Conservation (phyloP, 2,329 filamentous ascomycete genomes). For the Cytospora mali region DNA sequence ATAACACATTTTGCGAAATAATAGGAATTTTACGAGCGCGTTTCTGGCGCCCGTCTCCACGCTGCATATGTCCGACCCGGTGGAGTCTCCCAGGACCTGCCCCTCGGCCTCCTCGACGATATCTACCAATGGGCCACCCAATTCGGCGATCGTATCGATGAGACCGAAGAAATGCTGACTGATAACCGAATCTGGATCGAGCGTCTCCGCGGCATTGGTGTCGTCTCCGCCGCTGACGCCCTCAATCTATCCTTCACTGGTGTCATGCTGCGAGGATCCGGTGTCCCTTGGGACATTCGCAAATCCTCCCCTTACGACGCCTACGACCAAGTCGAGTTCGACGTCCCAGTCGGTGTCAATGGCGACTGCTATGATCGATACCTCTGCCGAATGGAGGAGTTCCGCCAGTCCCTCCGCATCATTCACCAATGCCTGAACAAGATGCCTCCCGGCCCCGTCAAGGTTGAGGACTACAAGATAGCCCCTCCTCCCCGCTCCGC, state of each 20-base stretch:
- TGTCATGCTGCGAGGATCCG: conserved; percentile 96
- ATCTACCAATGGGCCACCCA: conserved; percentile 99
- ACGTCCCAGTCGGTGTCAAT: conserved; percentile 93
- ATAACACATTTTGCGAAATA: conserved; percentile 13
- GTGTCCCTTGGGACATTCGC: conserved; percentile 93
- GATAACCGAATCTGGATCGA: conserved; percentile 99
- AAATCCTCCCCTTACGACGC: conserved; percentile 98
- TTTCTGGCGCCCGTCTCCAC: conserved; percentile 95
- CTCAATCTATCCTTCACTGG: conserved; percentile 96
- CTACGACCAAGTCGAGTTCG: conserved; percentile 97
- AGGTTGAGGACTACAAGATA: conserved; percentile 98
- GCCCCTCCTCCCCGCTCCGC: conserved; percentile 91
- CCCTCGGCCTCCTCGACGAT: conserved; percentile 90
- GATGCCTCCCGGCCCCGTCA: conserved; percentile 92
- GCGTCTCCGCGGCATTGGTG: conserved; percentile 86
- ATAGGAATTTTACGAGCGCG: conserved; percentile 99
- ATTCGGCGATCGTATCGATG: conserved; percentile 96
- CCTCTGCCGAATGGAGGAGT: conserved; percentile 99
- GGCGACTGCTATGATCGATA: conserved; percentile 99
- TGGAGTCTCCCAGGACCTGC: conserved; percentile 94
- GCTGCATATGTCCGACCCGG: conserved; percentile 96
- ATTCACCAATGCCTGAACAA: conserved; percentile 99
- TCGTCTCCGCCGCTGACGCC: conserved; percentile 89
- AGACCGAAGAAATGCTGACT: conserved; percentile 97
- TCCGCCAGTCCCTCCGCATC: conserved; percentile 96